phyloP scores from a whole-genome alignment of 2,329 filamentous ascomycete genomes.

The Alternaria atra region DNA sequence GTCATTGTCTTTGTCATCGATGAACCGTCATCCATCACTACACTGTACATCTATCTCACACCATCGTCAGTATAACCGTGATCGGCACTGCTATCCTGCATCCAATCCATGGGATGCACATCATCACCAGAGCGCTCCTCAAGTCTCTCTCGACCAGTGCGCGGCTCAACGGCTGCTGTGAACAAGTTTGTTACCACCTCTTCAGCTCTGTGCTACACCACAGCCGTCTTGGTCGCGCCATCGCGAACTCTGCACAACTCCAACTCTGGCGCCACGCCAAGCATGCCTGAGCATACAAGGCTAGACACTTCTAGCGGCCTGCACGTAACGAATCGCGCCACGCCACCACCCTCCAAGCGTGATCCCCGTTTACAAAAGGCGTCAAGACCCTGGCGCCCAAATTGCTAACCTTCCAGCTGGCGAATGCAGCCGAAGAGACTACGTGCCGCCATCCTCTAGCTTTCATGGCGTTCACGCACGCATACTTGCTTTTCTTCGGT shows the following conservation, averaged over 20 bases:
- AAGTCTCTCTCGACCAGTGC: background rate
- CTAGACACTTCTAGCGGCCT: conserved; percentile 34
- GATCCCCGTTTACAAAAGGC: conserved; percentile 40
- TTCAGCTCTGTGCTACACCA: conserved; percentile 24
- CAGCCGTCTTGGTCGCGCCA: conserved; percentile 21
- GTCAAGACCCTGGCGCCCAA: conserved; percentile 34
- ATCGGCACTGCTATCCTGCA: conserved; percentile 20
- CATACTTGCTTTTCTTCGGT: conserved; percentile 17
- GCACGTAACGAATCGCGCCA: conserved; percentile 31
- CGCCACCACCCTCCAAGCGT: conserved; percentile 28
- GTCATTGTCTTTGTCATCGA: background rate
- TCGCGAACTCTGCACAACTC: conserved; percentile 43
- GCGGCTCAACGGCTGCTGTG: conserved; percentile 24
- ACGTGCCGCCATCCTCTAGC: conserved; percentile 22
- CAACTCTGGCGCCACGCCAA: conserved; percentile 33
- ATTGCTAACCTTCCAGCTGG: conserved; percentile 10
- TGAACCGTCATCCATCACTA: conserved; percentile 6
- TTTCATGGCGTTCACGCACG: conserved; percentile 10
- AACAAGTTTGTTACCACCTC: conserved; percentile 17
- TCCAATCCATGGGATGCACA: background rate
- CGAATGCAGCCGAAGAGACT: conserved; percentile 14
- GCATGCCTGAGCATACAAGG: conserved; percentile 32
- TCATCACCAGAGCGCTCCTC: background rate
- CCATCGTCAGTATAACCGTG: conserved; percentile 20
- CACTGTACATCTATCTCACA: conserved; percentile 14